Evolutionary conservation across 768 basidiomycete genomes (phyloP), one percentile per base, ranked within the genome.

Genomic region (Lentinula guzmanii): DNA sequence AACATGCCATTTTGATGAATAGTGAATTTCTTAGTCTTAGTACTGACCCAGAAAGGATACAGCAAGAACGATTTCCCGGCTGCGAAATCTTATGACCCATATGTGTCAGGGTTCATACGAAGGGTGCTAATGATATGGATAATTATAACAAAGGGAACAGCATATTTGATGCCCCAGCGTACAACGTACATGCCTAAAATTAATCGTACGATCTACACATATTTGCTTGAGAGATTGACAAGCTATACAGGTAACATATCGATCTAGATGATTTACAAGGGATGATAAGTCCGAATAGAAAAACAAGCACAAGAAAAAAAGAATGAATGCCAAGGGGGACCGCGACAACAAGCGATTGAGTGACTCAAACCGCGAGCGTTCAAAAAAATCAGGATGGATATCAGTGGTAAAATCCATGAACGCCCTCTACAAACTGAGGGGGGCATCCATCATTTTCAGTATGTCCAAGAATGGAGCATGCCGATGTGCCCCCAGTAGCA

Each of bases 401-500:
- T 52, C 41, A 52, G 42, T 52, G 50, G 31, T 60, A 60, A 28
- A 52, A 60, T 13, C 59, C 59, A 31, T 52, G 45, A 41, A 46
- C 39, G 5, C 15, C 50, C 8, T 50, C 59, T 7, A 51, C 51
- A 50, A 39, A 59, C 33, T 59, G 58, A 39, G 58, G 37, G 10
- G 39, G 18, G 33, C 58, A 60, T 52, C 50, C 59, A 52, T 60
- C 51, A 48, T 43, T 46, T 1, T 52, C 59, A 11, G 50, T 1
- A 41, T 60, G 59, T 9, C 31, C 41, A n/a, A 52, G 51, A 18
- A 60, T 41, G 6, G 55, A 43, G 10, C 35, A 4, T 37, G 35
- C 34, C n/a, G 50, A 41, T 13, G 50, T 13, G 28, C 50, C 39
- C 10, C 34, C 59, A 28, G 31, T 13, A 8, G 39, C 31, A 52